Base-by-base conservation (phyloP, 75 land plant species). In the Pinus albicaulis region DNA sequence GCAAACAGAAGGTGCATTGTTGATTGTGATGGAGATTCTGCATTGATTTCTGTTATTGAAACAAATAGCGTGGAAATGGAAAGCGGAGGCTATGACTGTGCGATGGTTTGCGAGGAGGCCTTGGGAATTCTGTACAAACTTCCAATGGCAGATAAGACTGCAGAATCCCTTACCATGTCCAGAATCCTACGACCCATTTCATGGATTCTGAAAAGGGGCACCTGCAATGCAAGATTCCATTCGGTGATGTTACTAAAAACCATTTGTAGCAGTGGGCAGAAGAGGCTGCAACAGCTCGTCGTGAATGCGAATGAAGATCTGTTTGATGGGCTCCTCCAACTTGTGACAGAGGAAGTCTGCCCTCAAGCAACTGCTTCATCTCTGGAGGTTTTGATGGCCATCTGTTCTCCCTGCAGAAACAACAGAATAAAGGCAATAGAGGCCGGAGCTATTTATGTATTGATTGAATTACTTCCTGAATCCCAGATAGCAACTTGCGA, bases 391-490 rank as follows among this genome's bases (percentile, higher is more conserved):
- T 57, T 91, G 34, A 52, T 80, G 23, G 69, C 70, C n/a, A 44
- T 69, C 31, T 71, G 80, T 36, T 66, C 44, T 10, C 76, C 73
- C 5, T 85, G 78, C 79, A 90, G 88, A 52, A 76, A 88, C 25
- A 81, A 79, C 76, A 26, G 84, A 13, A 38, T 81, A 56, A 84
- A 85, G 56, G 84, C 87, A 2, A 91, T 90, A 34, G 91, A 90
- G 64, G 84, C 88, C 6, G 91, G 91, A 0, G 90, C 86, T 0
- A 89, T 88, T 8, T 19, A 59, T 0, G 84, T 74, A 12, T 63
- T 93, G 22, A 36, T 93, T 0, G 94, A 89, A 76, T 76, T 80
- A 12, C 84, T 93, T 17, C 82, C 88, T 1, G 81, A 79, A 12
- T 77, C 78, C 2, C 55, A 3, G 4, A 74, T 85, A 65, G 34